These are phyloP conservation scores for Rhodotorula sp. DNA, from an alignment of 1,284 basidiomycete genomes.

Conservation along the genomic window DNA sequence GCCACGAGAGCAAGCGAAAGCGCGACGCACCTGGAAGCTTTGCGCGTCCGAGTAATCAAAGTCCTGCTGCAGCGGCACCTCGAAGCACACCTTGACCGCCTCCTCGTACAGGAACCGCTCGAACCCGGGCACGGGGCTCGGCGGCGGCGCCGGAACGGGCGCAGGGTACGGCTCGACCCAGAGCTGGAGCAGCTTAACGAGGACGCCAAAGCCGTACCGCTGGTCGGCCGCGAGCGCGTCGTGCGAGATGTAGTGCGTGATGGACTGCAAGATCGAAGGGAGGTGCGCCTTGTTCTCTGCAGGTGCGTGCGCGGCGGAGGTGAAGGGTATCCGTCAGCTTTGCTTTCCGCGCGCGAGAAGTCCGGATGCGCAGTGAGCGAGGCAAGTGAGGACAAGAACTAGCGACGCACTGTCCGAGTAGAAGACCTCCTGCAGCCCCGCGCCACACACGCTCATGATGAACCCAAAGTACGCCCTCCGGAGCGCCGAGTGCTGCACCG, in stretches of 20 bases:
- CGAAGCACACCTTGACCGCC: conserved; percentile 79
- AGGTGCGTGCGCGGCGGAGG: not conserved
- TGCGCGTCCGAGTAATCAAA: conserved; percentile 91
- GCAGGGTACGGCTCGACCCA: conserved; percentile 63
- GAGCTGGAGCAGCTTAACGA: conserved; percentile 66
- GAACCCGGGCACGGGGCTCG: conserved; percentile 75
- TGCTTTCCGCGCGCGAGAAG: no score
- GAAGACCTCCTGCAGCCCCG: conserved; percentile 80
- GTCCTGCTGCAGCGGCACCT: conserved; percentile 72
- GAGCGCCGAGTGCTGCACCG: conserved; percentile 76
- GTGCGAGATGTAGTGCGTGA: conserved; percentile 67
- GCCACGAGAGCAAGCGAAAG: not conserved
- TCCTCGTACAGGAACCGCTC: conserved; percentile 90
- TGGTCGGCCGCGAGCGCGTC: conserved; percentile 72
- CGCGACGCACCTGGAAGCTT: conserved; percentile 67
- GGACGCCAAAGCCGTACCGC: conserved; percentile 78
- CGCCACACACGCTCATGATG: conserved; percentile 77
- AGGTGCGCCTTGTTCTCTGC: conserved; percentile 79
- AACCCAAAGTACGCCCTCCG: conserved; percentile 87
- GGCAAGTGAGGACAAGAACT: not conserved
- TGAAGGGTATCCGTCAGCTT: no score
- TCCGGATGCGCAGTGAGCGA: not conserved
- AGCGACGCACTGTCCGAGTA: conserved; percentile 76
- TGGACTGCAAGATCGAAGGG: conserved; percentile 69
- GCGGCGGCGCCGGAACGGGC: conserved; percentile 36